Evolutionary conservation across 306 rosid species (phyloP).

Genomic region (Dryas octopetala): DNA sequence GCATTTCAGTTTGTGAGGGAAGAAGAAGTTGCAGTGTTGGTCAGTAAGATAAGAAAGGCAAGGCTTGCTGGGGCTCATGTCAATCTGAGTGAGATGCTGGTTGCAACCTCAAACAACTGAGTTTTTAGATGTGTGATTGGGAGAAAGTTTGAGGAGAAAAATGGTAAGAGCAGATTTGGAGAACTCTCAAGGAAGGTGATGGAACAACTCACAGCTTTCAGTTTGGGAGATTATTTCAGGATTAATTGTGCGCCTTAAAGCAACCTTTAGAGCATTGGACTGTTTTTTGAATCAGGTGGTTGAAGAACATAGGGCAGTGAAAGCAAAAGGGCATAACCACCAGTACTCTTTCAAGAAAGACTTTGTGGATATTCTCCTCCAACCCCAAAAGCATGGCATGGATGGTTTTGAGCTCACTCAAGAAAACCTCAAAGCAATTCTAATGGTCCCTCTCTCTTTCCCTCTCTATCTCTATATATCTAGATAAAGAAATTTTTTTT

Average conservation of each 20-base stretch:
- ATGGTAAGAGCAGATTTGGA: background rate
- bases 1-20: constrained; percentile 1
- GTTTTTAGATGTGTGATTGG: too few species aligned
- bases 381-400: too few species aligned
- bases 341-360: constrained; percentile 10
- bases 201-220: background rate
- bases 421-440: background rate
- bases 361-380: too few species aligned
- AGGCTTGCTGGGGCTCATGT: too few species aligned
- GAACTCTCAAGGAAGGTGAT: constrained; percentile 2
- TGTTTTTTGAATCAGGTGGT: constrained; percentile 4
- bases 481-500: too few species aligned
- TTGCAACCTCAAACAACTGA: too few species aligned
- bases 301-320: background rate
- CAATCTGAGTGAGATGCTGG: too few species aligned
- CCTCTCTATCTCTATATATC: too few species aligned
- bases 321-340: background rate
- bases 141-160: background rate
- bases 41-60: too few species aligned
- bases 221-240: constrained; percentile 4
- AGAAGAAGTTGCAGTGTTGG: too few species aligned
- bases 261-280: constrained; percentile 7
- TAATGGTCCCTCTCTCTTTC: background rate
- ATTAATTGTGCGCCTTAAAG: background rate
- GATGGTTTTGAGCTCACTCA: too few species aligned